A percentile compares a stretch with the other conserved stretches of the same genome.
Evolutionary conservation across 1,284 basidiomycete species (phyloP).

Genomic region (Malassezia dermatis): DNA sequence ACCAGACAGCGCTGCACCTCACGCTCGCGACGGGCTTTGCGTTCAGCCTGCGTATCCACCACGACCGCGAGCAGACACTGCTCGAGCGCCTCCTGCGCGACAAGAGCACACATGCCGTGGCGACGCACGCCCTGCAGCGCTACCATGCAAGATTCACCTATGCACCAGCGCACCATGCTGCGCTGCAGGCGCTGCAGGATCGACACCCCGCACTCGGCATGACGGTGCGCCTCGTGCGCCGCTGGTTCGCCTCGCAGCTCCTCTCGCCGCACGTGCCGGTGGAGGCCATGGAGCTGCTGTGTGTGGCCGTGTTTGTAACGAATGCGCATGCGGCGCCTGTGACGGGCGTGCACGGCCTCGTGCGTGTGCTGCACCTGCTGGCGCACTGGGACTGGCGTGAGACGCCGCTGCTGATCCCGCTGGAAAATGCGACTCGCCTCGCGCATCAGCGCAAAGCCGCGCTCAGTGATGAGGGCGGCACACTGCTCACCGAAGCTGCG

Average conservation of each 20-base stretch:
- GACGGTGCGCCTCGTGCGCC: slow-evolving; percentile 75
- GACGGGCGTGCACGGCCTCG: slow-evolving; percentile 61
- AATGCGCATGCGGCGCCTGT: slow-evolving; percentile 47
- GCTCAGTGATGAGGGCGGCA: slow-evolving; percentile 34
- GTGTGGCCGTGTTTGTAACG: slow-evolving; percentile 56
- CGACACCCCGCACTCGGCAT: slow-evolving; percentile 68
- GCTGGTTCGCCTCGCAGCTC: slow-evolving; percentile 88
- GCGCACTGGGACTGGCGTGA: slow-evolving; percentile 66
- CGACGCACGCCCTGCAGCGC: slow-evolving; percentile 58
- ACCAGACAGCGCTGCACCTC: slow-evolving; percentile 66
- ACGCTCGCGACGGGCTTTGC: slow-evolving; percentile 73
- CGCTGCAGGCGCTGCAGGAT: slow-evolving; percentile 68
- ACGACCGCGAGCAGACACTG: slow-evolving; percentile 72
- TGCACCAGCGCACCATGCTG: slow-evolving; percentile 72
- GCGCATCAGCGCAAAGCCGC: slow-evolving; percentile 50
- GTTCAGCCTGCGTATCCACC: slow-evolving; percentile 71
- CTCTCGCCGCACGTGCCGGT: slow-evolving; percentile 61
- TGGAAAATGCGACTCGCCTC: slow-evolving; percentile 32
- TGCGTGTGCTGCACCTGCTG: slow-evolving; percentile 63
- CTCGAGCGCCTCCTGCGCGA: slow-evolving; percentile 60
- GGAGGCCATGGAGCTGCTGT: slow-evolving; percentile 75
- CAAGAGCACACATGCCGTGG: slow-evolving; percentile 43
- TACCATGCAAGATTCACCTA: slow-evolving; percentile 66
- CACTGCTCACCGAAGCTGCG: slow-evolving; percentile 18
- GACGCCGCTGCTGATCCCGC: slow-evolving; percentile 53